Conservation (phyloP, 2,329 filamentous ascomycete species). For the Colletotrichum neosansevieriae region DNA sequence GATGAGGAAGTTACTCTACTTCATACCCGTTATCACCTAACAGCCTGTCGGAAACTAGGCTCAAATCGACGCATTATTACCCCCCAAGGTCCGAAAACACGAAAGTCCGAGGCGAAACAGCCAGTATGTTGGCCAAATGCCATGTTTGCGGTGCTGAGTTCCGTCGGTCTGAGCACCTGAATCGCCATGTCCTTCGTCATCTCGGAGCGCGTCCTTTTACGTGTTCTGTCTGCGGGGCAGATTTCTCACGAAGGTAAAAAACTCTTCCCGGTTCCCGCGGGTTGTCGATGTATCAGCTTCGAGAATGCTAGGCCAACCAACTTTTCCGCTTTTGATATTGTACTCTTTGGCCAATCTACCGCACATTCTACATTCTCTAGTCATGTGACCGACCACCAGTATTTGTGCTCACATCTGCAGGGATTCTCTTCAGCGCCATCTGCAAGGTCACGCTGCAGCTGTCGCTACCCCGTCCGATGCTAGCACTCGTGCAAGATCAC, state of each 20-base stretch:
- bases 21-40: no score
- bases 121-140: constrained; percentile 7
- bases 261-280: no score
- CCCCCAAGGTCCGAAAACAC: neutral
- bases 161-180: constrained; percentile 24
- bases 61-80: no score
- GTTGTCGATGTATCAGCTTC: no score
- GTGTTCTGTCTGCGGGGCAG: constrained; percentile 2
- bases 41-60: no score
- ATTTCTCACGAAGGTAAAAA: constrained; percentile 11
- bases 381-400: no score
- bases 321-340: no score
- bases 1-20: no score
- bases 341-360: no score
- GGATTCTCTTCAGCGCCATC: neutral
- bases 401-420: neutral
- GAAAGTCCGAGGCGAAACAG: neutral
- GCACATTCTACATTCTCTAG: no score
- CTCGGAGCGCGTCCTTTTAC: constrained; percentile 18
- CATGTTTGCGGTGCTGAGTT: constrained; percentile 24
- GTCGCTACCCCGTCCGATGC: rapidly evolving
- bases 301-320: no score
- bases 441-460: neutral
- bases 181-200: constrained; percentile 16
- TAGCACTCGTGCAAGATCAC: neutral